A percentile compares a stretch with the other conserved stretches of the same genome.
These are phyloP conservation scores for Neurospora sp. DNA, from an alignment of 495 filamentous ascomycete genomes.

Conservation along the genomic window DNA sequence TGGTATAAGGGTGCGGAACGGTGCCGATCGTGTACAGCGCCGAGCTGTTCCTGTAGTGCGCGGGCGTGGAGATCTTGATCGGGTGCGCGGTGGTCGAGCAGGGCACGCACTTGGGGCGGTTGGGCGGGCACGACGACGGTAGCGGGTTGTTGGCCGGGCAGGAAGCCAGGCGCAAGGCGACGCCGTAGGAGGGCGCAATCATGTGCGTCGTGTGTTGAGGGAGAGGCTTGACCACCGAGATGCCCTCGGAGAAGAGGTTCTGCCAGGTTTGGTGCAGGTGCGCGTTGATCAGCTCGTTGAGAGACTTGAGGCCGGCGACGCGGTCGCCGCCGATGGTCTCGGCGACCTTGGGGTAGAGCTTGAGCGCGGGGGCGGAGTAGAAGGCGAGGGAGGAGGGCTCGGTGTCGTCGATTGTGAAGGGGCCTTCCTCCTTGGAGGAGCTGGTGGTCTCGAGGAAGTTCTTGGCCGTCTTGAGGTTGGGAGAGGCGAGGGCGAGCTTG, in stretches of 20 bases:
- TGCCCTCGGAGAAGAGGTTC: conserved; percentile 54
- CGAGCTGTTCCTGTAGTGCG: conserved; percentile 50
- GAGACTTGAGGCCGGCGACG: conserved; percentile 46
- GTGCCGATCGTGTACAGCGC: conserved; percentile 70
- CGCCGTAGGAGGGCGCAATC: conserved; percentile 53
- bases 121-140: conserved; percentile 78
- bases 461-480: conserved; percentile 43
- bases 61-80: conserved; percentile 47
- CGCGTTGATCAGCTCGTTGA: conserved; percentile 69
- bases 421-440: not conserved
- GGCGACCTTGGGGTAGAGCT: conserved; percentile 54
- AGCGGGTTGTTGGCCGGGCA: conserved; percentile 63
- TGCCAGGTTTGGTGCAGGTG: conserved; percentile 86
- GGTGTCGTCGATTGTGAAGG: conserved; percentile 53
- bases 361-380: conserved; percentile 57
- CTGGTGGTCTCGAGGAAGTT: conserved; percentile 43
- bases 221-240: conserved; percentile 70
- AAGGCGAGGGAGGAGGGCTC: conserved; percentile 58
- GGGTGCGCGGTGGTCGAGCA: conserved; percentile 50
- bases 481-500: conserved; percentile 47
- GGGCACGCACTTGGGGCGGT: conserved; percentile 58
- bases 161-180: conserved; percentile 61
- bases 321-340: conserved; percentile 47
- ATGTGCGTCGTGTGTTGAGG: conserved; percentile 62
- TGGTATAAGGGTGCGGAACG: conserved; percentile 84